Conservation (phyloP, 352 stramenopile genomes). For the Thraustotheca clavata region DNA sequence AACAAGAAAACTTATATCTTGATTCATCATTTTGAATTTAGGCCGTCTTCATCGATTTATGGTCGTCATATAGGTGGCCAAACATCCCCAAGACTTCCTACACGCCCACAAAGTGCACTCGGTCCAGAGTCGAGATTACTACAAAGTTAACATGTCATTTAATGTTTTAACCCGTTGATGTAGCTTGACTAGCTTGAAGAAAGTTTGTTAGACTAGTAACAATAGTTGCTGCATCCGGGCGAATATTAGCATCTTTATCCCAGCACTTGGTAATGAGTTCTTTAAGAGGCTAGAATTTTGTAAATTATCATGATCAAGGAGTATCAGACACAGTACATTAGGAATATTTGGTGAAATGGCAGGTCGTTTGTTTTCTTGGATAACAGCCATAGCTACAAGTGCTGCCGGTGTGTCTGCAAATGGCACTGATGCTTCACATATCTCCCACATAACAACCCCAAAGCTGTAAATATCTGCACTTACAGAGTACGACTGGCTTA, state of each 20-base stretch:
- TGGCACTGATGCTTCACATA: conserved; percentile 50
- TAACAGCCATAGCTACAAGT: conserved; percentile 52
- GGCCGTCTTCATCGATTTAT: not conserved
- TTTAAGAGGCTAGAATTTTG: conserved; percentile 37
- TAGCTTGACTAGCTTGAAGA: conserved; percentile 18
- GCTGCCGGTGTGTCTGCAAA: conserved; percentile 48
- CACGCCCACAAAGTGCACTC: not conserved
- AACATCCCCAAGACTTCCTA: not conserved
- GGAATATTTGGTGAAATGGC: conserved; percentile 51
- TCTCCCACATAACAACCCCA: conserved; percentile 73
- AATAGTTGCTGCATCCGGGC: conserved; percentile 27
- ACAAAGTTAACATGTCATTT: not conserved
- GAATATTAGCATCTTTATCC: conserved; percentile 43
- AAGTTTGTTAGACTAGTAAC: conserved; percentile 16
- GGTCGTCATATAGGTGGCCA: not conserved
- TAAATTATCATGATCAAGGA: not conserved
- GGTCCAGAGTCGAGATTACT: not conserved
- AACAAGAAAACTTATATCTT: too few relatives aligned
- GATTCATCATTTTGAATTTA: too few relatives aligned
- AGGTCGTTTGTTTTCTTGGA: conserved; percentile 53
- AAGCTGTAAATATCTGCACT: conserved; percentile 76
- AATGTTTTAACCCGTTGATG: not conserved
- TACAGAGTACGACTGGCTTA: conserved; percentile 52
- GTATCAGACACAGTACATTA: conserved; percentile 24
- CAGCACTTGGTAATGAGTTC: conserved; percentile 54